Evolutionary conservation across 768 basidiomycete genomes (phyloP).

Genomic region (Boletus patriciae): DNA sequence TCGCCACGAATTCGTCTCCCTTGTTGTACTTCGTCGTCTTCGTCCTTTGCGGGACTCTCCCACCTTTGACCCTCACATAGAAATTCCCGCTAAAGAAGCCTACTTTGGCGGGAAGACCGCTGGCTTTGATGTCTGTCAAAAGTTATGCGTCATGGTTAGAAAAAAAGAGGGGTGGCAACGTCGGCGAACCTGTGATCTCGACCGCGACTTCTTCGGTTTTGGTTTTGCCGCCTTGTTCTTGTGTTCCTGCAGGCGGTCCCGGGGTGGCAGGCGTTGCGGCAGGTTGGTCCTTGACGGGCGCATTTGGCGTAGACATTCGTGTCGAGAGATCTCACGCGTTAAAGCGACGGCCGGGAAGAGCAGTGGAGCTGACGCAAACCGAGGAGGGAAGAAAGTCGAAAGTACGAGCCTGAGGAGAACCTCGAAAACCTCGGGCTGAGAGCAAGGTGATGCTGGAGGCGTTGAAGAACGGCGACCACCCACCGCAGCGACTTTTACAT

Average conservation of each 20-base stretch:
- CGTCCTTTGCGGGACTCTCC: slow-evolving; percentile 27
- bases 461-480: not conserved
- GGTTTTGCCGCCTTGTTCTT: slow-evolving; percentile 1
- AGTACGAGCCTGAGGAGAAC: not conserved
- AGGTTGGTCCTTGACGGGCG: slow-evolving; percentile 1
- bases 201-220: slow-evolving; percentile 22
- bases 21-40: slow-evolving; percentile 27
- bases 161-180: no score
- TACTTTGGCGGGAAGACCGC: slow-evolving; percentile 33
- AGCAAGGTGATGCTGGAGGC: not conserved
- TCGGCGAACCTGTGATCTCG: slow-evolving; percentile 28
- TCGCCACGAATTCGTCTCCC: slow-evolving; percentile 30
- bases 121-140: slow-evolving; percentile 35
- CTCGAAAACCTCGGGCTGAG: not conserved
- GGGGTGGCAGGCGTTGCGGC: not conserved
- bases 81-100: slow-evolving; percentile 32
- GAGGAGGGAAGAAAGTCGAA: not conserved
- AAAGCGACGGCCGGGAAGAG: not conserved
- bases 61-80: slow-evolving; percentile 31
- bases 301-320: slow-evolving; percentile 16
- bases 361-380: not conserved
- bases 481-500: slow-evolving; percentile 1
- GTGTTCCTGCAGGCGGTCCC: not conserved
- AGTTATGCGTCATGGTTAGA: not conserved
- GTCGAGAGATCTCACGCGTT: not conserved